A percentile compares a stretch with the other conserved stretches of the same genome.
Evolutionary conservation across 2,329 filamentous ascomycete genomes (phyloP).

Genomic region (Blumeria hordei): DNA sequence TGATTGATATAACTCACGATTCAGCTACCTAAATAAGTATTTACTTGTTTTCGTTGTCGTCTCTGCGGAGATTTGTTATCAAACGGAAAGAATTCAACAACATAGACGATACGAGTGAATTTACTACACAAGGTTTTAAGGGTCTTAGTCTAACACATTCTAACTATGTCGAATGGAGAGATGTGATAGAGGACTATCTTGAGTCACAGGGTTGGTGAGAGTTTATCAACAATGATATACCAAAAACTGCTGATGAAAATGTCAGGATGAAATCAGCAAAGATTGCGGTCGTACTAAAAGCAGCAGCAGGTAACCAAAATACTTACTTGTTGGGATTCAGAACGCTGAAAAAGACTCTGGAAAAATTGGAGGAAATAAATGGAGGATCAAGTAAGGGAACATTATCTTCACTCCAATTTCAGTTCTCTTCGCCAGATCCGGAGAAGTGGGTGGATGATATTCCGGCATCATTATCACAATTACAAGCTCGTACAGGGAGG

Average conservation of each 20-base stretch:
- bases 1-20: background rate
- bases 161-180: background rate
- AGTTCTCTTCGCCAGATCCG: background rate
- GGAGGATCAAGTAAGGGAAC: background rate
- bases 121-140: background rate
- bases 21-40: background rate
- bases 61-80: background rate
- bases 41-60: background rate
- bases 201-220: background rate
- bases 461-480: background rate
- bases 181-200: background rate
- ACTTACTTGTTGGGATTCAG: background rate
- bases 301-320: background rate
- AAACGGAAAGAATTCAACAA: background rate
- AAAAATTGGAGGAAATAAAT: background rate
- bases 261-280: background rate
- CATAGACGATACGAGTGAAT: background rate
- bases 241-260: background rate
- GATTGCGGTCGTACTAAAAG: background rate
- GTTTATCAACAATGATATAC: background rate
- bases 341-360: background rate
- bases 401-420: background rate
- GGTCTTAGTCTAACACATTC: background rate
- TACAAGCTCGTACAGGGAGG: background rate
- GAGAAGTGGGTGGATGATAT: background rate